Conservation (phyloP, 768 basidiomycete genomes). For the Kwoniella botswanensis region DNA sequence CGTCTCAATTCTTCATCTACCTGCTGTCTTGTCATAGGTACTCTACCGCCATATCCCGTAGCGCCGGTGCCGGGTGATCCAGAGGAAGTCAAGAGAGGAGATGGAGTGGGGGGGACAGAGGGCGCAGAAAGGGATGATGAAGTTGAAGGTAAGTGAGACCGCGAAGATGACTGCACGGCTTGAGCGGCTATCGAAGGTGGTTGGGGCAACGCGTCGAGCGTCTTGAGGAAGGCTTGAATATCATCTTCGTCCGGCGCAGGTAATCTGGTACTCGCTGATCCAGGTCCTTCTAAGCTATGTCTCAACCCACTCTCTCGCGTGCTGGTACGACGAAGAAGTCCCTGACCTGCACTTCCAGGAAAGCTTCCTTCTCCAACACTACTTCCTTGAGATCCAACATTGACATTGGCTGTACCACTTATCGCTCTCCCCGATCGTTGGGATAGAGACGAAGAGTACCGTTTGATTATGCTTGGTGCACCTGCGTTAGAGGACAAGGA, state of each 20-base stretch:
- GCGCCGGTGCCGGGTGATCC: constrained; percentile 17
- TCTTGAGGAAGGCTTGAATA: constrained; percentile 56
- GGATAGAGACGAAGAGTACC: constrained; percentile 53
- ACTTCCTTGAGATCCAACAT: constrained; percentile 40
- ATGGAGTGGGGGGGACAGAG: constrained; percentile 30
- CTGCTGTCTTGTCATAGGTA: constrained; percentile 50
- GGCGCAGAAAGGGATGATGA: constrained; percentile 51
- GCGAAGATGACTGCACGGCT: constrained; percentile 31
- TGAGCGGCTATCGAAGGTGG: constrained; percentile 52
- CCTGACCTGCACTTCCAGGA: constrained; percentile 34
- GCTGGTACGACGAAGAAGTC: constrained; percentile 31
- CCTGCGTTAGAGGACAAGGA: constrained; percentile 14
- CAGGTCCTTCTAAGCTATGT: constrained; percentile 34
- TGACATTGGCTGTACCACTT: constrained; percentile 10
- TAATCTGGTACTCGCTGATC: constrained; percentile 2
- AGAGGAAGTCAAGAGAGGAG: constrained; percentile 26
- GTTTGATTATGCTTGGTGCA: constrained; percentile 48
- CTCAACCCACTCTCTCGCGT: constrained; percentile 45
- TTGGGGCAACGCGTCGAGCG: constrained; percentile 53
- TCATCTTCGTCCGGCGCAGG: constrained; percentile 48
- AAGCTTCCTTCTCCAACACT: constrained; percentile 41
- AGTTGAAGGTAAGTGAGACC: constrained; percentile 46
- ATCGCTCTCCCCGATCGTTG: constrained; percentile 32
- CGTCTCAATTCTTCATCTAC: constrained; percentile 47
- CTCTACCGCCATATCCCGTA: constrained; percentile 25